phyloP scores from a whole-genome alignment of 2,329 filamentous ascomycete species.

The Talaromyces atroroseus region DNA sequence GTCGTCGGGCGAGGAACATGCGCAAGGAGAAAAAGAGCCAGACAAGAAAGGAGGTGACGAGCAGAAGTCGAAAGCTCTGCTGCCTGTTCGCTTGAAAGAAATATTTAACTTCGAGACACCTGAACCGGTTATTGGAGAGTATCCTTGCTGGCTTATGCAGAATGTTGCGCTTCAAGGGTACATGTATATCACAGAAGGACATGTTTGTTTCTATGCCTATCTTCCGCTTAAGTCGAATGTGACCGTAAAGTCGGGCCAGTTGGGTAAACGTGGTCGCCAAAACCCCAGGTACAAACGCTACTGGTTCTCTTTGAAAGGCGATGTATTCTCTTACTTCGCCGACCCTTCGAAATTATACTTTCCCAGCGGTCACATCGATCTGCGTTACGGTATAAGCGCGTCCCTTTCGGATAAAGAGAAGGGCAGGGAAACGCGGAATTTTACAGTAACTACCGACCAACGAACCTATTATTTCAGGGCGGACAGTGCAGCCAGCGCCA shows the following conservation, averaged over 20 bases:
- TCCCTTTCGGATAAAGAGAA: constrained; percentile 67
- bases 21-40: constrained; percentile 6
- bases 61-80: constrained; percentile 46
- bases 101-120: constrained; percentile 78
- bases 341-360: constrained; percentile 85
- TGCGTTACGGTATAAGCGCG: constrained; percentile 88
- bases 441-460: constrained; percentile 75
- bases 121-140: constrained; percentile 85
- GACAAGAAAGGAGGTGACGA: constrained; percentile 39
- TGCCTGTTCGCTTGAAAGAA: constrained; percentile 69
- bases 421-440: constrained; percentile 66
- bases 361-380: constrained; percentile 82
- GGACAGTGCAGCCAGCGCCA: constrained; percentile 80
- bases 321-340: constrained; percentile 84
- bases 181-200: constrained; percentile 87
- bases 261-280: constrained; percentile 81
- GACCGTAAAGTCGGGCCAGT: constrained; percentile 77
- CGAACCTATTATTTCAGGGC: constrained; percentile 82
- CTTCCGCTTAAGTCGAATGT: constrained; percentile 83
- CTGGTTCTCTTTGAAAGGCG: constrained; percentile 89
- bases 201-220: constrained; percentile 96
- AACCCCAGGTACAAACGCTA: constrained; percentile 85
- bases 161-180: constrained; percentile 90
- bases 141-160: constrained; percentile 87
- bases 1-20: constrained; percentile 46